A percentile compares a stretch with the other conserved stretches of the same genome.
phyloP scores from a whole-genome alignment of 768 basidiomycete genomes.

The Termitomyces eurrhizus region DNA sequence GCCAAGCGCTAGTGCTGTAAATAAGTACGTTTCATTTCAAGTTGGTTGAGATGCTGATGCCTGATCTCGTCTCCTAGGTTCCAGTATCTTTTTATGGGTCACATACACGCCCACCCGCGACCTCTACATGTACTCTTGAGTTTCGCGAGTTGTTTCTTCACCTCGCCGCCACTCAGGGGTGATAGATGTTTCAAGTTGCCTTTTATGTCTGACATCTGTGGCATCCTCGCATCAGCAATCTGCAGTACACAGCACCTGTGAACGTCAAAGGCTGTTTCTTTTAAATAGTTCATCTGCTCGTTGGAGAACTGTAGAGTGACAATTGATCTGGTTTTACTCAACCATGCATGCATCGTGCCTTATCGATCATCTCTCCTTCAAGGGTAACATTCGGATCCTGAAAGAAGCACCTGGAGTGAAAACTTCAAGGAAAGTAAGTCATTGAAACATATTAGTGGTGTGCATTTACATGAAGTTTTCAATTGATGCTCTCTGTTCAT shows the following conservation, averaged over 20 bases:
- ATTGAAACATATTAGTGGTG: background rate
- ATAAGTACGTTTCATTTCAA: constrained; percentile 1
- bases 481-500: constrained; percentile 7
- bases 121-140: background rate
- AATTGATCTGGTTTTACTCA: background rate
- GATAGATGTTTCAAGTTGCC: constrained; percentile 1
- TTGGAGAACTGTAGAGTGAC: background rate
- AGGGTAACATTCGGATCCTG: background rate
- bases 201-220: background rate
- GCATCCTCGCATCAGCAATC: background rate
- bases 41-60: background rate
- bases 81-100: background rate
- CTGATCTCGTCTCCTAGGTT: constrained; percentile 2
- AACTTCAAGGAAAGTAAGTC: background rate
- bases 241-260: background rate
- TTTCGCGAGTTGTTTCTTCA: background rate
- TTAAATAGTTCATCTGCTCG: background rate
- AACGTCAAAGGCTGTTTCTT: background rate
- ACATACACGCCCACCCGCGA: background rate
- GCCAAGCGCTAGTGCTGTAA: constrained; percentile 21
- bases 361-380: background rate
- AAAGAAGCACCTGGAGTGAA: background rate
- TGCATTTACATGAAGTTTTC: background rate
- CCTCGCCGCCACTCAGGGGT: background rate
- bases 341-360: no score